Conservation (phyloP, 1,284 basidiomycete species). For the Melampsora americana region DNA sequence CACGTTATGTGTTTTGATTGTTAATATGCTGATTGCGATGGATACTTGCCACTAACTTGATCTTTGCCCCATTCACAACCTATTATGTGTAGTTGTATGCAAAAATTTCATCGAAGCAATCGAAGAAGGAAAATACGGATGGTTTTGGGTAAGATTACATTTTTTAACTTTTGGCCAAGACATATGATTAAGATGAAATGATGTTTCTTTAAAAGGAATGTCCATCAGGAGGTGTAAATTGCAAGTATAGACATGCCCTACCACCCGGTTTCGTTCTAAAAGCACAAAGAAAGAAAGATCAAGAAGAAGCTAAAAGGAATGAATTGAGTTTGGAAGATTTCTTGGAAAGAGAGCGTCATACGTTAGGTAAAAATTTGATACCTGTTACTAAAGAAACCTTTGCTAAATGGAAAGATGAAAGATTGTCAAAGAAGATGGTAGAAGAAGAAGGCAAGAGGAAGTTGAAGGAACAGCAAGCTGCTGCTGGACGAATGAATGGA, state of each 20-base stretch:
- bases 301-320: constrained; percentile 72
- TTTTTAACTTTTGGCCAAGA: background rate
- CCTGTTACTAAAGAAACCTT: constrained; percentile 94
- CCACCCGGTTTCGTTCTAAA: constrained; percentile 75
- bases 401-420: constrained; percentile 82
- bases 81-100: constrained; percentile 76
- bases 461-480: constrained; percentile 76
- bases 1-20: constrained; percentile 8
- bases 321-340: constrained; percentile 94
- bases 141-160: constrained; percentile 67
- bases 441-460: constrained; percentile 75
- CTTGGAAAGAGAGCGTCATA: constrained; percentile 85
- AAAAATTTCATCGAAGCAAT: constrained; percentile 96
- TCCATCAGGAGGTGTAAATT: constrained; percentile 72
- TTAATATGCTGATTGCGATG: background rate
- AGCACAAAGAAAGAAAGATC: constrained; percentile 54
- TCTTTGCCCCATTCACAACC: too few species aligned
- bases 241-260: constrained; percentile 91
- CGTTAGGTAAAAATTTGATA: constrained; percentile 83
- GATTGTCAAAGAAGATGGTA: constrained; percentile 85
- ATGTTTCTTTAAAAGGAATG: constrained; percentile 55
- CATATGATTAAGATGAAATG: background rate
- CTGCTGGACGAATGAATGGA: constrained; percentile 85
- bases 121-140: constrained; percentile 83
- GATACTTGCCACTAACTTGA: constrained; percentile 43